phyloP scores from a whole-genome alignment of 2,329 filamentous ascomycete genomes.

The Fonsecaea pugnacius region DNA sequence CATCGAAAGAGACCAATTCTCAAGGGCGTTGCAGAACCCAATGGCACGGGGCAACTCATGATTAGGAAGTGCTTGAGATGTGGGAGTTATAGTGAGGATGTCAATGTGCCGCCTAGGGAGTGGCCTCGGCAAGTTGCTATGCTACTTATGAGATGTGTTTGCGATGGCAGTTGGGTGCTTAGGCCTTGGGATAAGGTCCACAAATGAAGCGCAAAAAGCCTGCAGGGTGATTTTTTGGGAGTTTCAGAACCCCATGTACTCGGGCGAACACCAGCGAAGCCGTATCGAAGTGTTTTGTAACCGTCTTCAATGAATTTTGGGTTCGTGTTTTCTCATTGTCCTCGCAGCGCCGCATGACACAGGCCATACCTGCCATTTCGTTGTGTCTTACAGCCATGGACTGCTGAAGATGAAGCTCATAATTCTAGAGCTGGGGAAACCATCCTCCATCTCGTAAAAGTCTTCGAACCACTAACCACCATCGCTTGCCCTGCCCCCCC shows the following conservation, averaged over 20 bases:
- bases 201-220: conserved; percentile 1
- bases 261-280: neutral
- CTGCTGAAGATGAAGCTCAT: conserved; percentile 25
- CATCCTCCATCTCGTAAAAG: conserved; percentile 13
- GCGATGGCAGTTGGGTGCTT: conserved; percentile 37
- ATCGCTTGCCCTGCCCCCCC: neutral
- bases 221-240: neutral
- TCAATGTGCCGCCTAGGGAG: conserved; percentile 29
- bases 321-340: conserved; percentile 9
- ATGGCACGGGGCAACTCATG: conserved; percentile 20
- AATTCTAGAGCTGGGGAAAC: conserved; percentile 19
- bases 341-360: conserved; percentile 2
- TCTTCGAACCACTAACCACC: conserved; percentile 2
- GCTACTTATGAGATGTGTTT: conserved; percentile 36
- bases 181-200: conserved; percentile 29
- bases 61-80: conserved; percentile 37
- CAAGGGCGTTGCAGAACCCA: conserved; percentile 26
- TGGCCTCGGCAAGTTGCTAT: conserved; percentile 30
- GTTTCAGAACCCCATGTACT: neutral
- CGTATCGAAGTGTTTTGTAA: neutral
- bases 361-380: neutral
- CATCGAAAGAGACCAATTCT: conserved; percentile 34
- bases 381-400: conserved; percentile 37
- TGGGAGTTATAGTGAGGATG: conserved; percentile 36
- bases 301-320: conserved; percentile 3